Percentiles rank a stretch among this genome's conserved stretches.
phyloP scores from a whole-genome alignment of 2,329 filamentous ascomycete species.

The Lachnellula hyalina region DNA sequence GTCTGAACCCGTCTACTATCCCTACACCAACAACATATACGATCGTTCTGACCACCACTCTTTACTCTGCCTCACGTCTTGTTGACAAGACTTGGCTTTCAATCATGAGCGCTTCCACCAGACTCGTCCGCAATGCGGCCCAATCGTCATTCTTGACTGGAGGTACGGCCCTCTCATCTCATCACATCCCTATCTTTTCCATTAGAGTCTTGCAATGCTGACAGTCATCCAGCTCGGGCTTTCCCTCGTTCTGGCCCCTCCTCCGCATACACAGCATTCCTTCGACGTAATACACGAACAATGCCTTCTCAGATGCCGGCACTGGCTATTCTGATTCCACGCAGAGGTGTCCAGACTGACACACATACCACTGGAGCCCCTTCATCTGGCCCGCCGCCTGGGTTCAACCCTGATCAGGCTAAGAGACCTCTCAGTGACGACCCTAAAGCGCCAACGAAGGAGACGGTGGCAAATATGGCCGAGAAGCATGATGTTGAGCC shows the following conservation, averaged over 20 bases:
- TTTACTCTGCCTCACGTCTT: constrained; percentile 4
- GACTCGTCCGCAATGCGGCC: constrained; percentile 32
- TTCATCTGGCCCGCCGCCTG: constrained; percentile 57
- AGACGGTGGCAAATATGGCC: constrained; percentile 16
- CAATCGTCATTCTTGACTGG: constrained; percentile 28
- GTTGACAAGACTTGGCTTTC: constrained; percentile 15
- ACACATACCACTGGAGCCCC: constrained; percentile 44
- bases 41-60: not conserved
- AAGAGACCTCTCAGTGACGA: constrained; percentile 53
- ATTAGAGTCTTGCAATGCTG: not conserved
- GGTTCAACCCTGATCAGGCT: constrained; percentile 65
- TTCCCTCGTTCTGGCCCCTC: constrained; percentile 28
- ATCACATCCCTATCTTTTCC: too few relatives aligned
- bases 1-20: constrained; percentile 8
- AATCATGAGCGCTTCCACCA: constrained; percentile 33
- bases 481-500: constrained; percentile 24
- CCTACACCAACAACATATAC: not conserved
- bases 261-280: constrained; percentile 29
- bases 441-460: constrained; percentile 26
- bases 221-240: constrained; percentile 24
- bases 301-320: constrained; percentile 37
- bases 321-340: constrained; percentile 52
- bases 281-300: constrained; percentile 30
- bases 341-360: constrained; percentile 53
- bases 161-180: constrained; percentile 16